Base-by-base conservation (phyloP, 2,329 filamentous ascomycete species). In the Alternaria burnsii region DNA sequence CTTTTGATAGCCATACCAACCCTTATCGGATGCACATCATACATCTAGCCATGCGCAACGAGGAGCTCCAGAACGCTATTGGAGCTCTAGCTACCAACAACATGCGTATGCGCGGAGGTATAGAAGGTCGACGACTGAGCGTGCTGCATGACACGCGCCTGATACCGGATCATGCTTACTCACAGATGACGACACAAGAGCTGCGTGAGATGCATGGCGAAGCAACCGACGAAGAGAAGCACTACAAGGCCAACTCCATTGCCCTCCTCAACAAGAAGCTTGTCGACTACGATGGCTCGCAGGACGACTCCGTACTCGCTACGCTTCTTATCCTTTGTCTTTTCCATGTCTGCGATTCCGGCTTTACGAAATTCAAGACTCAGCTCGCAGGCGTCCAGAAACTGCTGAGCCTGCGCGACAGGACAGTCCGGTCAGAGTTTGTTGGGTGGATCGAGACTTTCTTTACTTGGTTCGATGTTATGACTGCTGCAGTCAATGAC, bases 321-420 rank as follows among this genome's bases (percentile, higher is more conserved):
- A 97, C 93, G 4, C 88, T 97, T 36, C 85, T 97, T 40, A 86
- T 97, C 9, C 84, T 97, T 4, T 97, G 93, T 75, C 89, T 97
- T 62, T 97, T 97, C 77, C 91, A 96, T 68, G 93, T 97, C 81
- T 95, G 93, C 63, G 94, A 97, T 78, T 95, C 92, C 1, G 94
- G 94, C 3, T 90, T 97, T 68, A 93, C 92, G 20, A 94, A 94
- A 72, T 97, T 97, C 80, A 92, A 93, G 68, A 95, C 92, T 0
- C 94, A 97, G 75, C 93, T 97, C 71, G 93, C 93, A 1, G 94
- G 94, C 0, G 93, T 97, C 40, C 94, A 93, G 80, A 96, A 96
- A 82, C 88, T 98, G 32, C 85, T 97, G 11, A 87, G 89, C 4
- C 87, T 97, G 81, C 87, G 93, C 60, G 87, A 90, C 66, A 83